Conservation (phyloP, 148 eudicot species). For the Talinum fruticosum region DNA sequence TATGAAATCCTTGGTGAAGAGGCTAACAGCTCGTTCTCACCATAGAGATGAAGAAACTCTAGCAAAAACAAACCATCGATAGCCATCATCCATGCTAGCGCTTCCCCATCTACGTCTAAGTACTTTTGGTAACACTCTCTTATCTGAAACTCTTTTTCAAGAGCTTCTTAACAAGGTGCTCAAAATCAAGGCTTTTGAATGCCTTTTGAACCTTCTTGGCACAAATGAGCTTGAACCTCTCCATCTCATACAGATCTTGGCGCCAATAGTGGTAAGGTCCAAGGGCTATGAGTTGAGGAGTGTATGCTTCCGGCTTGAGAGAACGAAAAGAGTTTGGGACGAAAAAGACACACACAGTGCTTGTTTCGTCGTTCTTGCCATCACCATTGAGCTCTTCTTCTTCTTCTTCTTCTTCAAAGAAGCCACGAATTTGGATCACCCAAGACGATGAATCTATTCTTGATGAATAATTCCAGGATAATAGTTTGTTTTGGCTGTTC, state of each 20-base stretch:
- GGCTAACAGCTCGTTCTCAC: background rate
- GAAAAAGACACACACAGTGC: too few relatives aligned
- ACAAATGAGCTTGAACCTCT: conserved; percentile 36
- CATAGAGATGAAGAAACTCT: conserved; percentile 28
- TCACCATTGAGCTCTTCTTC: too few relatives aligned
- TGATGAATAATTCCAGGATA: too few relatives aligned
- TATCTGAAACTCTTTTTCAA: conserved; percentile 16
- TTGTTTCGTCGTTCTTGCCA: too few relatives aligned
- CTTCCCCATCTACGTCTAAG: conserved; percentile 18
- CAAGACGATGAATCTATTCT: too few relatives aligned
- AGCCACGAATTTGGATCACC: too few relatives aligned
- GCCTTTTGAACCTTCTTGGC: conserved; percentile 23
- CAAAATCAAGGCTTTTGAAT: conserved; percentile 3
- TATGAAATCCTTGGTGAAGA: conserved; percentile 31
- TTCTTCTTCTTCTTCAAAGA: too few relatives aligned
- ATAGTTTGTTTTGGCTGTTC: too few relatives aligned
- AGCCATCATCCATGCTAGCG: conserved; percentile 40
- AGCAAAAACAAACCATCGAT: conserved; percentile 34
- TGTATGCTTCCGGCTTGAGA: conserved; percentile 33
- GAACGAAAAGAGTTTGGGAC: too few relatives aligned
- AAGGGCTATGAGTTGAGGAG: conserved; percentile 38
- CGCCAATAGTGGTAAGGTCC: conserved; percentile 46
- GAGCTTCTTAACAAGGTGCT: conserved; percentile 4
- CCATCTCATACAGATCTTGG: conserved; percentile 41
- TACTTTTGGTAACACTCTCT: conserved; percentile 34